Conservation (phyloP, 1,284 basidiomycete species). For the Gomphus bonarii region DNA sequence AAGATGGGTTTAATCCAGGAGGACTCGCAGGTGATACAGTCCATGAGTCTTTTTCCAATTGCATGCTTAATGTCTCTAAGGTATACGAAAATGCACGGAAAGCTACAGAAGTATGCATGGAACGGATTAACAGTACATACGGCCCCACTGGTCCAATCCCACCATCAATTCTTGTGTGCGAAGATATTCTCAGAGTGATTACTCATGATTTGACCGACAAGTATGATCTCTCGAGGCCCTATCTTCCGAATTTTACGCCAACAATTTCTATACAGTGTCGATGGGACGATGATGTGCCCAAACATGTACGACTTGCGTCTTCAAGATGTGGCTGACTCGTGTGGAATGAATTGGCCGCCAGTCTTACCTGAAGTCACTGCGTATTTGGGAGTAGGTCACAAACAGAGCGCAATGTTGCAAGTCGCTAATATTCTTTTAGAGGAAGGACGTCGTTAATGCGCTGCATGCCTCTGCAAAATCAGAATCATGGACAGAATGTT, state of each 20-base stretch:
- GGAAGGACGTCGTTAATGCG: constrained; percentile 70
- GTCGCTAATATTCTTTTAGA: constrained; percentile 29
- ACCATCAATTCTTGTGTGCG: constrained; percentile 59
- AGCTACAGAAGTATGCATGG: constrained; percentile 56
- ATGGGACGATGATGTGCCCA: constrained; percentile 70
- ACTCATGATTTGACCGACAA: constrained; percentile 49
- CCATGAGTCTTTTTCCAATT: constrained; percentile 3
- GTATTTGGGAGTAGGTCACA: constrained; percentile 66
- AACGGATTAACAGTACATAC: constrained; percentile 29
- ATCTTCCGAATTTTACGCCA: not conserved
- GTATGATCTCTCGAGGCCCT: constrained; percentile 33
- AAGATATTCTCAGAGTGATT: constrained; percentile 52
- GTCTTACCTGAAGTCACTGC: constrained; percentile 69
- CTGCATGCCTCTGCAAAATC: constrained; percentile 77
- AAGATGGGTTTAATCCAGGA: constrained; percentile 71
- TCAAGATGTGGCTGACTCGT: constrained; percentile 77
- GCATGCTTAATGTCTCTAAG: constrained; percentile 18
- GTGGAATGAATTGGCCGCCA: constrained; percentile 99
- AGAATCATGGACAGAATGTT: constrained; percentile 87
- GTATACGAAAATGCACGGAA: constrained; percentile 56
- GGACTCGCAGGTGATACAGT: constrained; percentile 46
- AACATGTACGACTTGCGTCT: constrained; percentile 95
- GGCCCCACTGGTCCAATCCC: constrained; percentile 25
- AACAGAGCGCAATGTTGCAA: not conserved
- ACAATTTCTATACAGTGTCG: constrained; percentile 35